Base-by-base conservation (phyloP, 2,329 filamentous ascomycete species). In the Rutstroemia sp. region DNA sequence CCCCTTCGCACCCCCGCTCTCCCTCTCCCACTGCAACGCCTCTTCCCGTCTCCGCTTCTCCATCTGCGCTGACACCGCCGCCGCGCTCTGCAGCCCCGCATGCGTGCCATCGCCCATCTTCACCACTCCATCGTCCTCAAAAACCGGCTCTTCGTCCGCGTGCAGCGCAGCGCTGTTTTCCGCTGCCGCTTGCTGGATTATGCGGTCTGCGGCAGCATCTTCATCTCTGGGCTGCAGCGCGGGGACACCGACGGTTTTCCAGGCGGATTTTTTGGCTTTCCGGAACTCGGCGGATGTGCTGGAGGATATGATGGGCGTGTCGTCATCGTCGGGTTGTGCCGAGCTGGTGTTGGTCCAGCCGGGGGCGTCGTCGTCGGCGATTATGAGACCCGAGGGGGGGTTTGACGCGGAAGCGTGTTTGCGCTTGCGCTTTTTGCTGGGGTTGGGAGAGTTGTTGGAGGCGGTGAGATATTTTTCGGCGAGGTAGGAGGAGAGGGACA, bases 381-480 rank as follows among this genome's bases (percentile, higher is more conserved):
- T 85, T 51, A 85, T 75, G 27, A 87, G 78, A 48, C 83, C 81
- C 27, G 76, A 73, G 47, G 66, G 64, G 51, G 71, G 60, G 52
- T 71, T 66, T 27, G 68, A 67, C 30, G 67, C 66, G 10, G 30
- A 34, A 4, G 30, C 30, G 30, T 34, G 8, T 57, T 85, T 86
- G 66, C 80, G 78, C 73, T 86, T 87, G 59, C 81, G 78, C 69
- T 86, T 86, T 68, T 86, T 86, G 49, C 81, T 82, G 5, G 76
- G 72, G 59, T 83, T 79, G 42, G 79, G 75, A 23, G 70, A 66
- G 9, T n/a, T 42, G 27, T 69, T 71, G 63, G 87, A 83, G 42
- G 85, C 83, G 1, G 80, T 88, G 50, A 99, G 85, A 71, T 99
- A 99, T 71, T 91, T 94, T 61, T 90, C 87, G 39, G 92, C 92